Conservation (phyloP, 345 rosid genomes). For the Salix arbutifolia region DNA sequence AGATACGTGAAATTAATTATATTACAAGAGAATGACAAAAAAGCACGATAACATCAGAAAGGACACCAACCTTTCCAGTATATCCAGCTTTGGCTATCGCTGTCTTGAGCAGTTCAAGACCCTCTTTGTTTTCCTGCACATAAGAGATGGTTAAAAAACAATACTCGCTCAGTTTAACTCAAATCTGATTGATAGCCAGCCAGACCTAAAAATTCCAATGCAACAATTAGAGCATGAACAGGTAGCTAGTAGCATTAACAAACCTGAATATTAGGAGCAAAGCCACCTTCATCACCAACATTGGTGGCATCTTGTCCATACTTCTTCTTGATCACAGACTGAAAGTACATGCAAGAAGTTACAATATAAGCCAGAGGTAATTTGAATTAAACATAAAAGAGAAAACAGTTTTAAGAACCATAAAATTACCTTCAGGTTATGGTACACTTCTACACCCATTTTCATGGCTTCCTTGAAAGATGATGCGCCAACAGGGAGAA, state of each 20-base stretch:
- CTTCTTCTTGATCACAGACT: constrained; percentile 85
- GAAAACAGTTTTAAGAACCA: background rate
- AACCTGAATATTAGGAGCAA: constrained; percentile 96
- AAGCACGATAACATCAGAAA: background rate
- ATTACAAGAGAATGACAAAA: background rate
- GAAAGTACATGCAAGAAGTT: background rate
- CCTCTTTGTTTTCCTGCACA: constrained; percentile 66
- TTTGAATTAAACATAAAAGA: background rate
- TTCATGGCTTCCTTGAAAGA: constrained; percentile 97
- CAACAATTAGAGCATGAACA: background rate
- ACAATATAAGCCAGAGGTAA: background rate
- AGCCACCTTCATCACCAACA: constrained; percentile 99
- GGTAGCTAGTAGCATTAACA: background rate
- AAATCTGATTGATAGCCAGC: background rate
- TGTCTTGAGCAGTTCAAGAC: constrained; percentile 61
- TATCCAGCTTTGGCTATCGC: constrained; percentile 68
- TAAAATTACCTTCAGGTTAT: constrained; percentile 66
- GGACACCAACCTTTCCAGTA: constrained; percentile 40
- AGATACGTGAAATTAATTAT: background rate
- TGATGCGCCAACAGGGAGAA: constrained; percentile 87
- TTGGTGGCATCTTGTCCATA: constrained; percentile 99
- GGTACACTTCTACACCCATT: constrained; percentile 98
- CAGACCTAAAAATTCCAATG: background rate
- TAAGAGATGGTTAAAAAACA: background rate
- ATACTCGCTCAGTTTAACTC: background rate